Evolutionary conservation across 257 asterid genomes (phyloP).

Genomic region (Solanum gandarillasii): DNA sequence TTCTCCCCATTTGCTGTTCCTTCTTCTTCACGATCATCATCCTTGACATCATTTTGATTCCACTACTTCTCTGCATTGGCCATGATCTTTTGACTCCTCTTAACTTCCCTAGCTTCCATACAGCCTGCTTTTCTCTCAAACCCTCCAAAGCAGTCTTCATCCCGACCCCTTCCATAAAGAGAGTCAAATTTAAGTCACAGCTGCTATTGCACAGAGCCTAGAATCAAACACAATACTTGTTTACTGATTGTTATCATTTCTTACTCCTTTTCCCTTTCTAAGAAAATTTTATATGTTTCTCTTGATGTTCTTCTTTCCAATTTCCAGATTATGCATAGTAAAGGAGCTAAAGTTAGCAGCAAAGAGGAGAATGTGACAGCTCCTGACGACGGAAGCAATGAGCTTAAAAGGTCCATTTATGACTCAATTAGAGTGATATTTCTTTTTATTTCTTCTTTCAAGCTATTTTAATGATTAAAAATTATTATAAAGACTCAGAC

Average conservation of each 20-base stretch:
- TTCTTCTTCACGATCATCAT: background rate
- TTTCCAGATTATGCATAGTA: slow-evolving; percentile 43
- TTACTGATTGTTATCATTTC: background rate
- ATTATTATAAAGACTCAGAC: background rate
- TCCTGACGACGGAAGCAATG: slow-evolving; percentile 16
- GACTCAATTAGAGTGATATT: background rate
- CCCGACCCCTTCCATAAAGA: background rate
- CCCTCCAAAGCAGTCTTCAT: background rate
- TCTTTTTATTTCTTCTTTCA: background rate
- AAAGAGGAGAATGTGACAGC: slow-evolving; percentile 10
- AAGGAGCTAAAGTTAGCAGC: background rate
- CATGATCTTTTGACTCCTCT: background rate
- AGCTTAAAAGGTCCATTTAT: slow-evolving; percentile 7
- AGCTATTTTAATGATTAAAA: background rate
- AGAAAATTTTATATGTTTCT: background rate
- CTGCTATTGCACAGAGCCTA: background rate
- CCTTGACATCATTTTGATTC: background rate
- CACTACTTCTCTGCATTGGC: background rate
- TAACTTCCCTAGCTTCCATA: background rate
- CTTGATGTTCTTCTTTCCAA: background rate
- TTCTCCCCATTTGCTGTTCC: background rate
- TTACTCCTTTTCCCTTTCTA: background rate
- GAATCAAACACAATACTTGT: background rate
- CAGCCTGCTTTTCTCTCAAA: background rate
- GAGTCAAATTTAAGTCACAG: background rate